Conservation (phyloP, 2,329 filamentous ascomycete species). For the Penicillium sclerotigenum region DNA sequence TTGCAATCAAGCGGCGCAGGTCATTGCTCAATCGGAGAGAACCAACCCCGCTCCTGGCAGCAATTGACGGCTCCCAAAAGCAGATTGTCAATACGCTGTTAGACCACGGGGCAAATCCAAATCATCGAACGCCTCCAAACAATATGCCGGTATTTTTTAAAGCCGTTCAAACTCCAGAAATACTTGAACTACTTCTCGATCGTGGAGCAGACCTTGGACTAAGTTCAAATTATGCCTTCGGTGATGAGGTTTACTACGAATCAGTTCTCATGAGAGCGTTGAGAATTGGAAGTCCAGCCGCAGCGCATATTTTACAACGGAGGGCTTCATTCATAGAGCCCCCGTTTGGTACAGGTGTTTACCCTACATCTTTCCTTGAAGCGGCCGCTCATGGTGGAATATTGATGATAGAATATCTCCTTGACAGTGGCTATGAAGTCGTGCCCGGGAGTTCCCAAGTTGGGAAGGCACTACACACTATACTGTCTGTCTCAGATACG, state of each 20-base stretch:
- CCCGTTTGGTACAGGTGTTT: background rate
- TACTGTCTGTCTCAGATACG: background rate
- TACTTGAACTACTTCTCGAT: background rate
- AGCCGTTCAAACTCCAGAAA: background rate
- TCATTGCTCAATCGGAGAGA: background rate
- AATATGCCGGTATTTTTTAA: background rate
- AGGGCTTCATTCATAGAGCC: background rate
- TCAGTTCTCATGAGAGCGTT: background rate
- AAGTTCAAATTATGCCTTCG: background rate
- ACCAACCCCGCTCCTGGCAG: background rate
- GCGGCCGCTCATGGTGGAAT: background rate
- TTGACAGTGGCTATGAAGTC: background rate
- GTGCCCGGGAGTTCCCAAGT: background rate
- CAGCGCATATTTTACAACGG: background rate
- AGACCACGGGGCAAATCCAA: background rate
- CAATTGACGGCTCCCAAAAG: background rate
- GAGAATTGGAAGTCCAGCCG: background rate
- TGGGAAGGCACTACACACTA: background rate
- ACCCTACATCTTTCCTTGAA: background rate
- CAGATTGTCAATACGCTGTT: background rate
- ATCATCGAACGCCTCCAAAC: background rate
- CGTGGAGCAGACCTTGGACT: background rate
- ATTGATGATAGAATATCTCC: background rate
- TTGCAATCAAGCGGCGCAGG: too few species aligned
- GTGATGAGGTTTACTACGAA: background rate